These are phyloP conservation scores for Aplosporella prunicola DNA, from an alignment of 2,329 filamentous ascomycete species.

Conservation along the genomic window DNA sequence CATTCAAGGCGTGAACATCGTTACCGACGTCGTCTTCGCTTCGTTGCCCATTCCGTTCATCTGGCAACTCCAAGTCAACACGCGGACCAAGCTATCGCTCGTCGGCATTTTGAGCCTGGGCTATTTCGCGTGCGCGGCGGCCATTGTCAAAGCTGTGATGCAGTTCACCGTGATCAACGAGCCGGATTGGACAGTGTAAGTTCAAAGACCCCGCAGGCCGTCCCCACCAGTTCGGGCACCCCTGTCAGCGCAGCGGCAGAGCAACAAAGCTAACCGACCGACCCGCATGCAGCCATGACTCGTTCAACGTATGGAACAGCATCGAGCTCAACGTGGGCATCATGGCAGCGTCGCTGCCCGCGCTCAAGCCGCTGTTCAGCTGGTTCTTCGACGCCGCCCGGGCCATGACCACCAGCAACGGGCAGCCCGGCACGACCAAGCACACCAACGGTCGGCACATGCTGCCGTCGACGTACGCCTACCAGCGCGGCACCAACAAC, in stretches of 20 bases:
- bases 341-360: slow-evolving; percentile 34
- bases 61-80: slow-evolving; percentile 34
- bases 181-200: slow-evolving; percentile 26
- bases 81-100: slow-evolving; percentile 39
- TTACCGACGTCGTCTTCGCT: slow-evolving; percentile 40
- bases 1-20: slow-evolving; percentile 36
- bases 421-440: slow-evolving; percentile 1
- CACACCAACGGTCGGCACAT: too few species aligned
- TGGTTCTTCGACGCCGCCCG: slow-evolving; percentile 23
- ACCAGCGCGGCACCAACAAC: neutral
- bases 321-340: slow-evolving; percentile 38
- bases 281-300: slow-evolving; percentile 18
- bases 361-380: slow-evolving; percentile 29
- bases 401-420: slow-evolving; percentile 14
- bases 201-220: too few species aligned
- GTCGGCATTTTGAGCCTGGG: slow-evolving; percentile 32
- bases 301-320: slow-evolving; percentile 37
- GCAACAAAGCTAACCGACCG: too few species aligned
- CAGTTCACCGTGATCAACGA: slow-evolving; percentile 29
- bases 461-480: slow-evolving; percentile 2
- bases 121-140: slow-evolving; percentile 32
- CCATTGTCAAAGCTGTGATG: slow-evolving; percentile 33
- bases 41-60: slow-evolving; percentile 37
- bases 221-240: too few species aligned
- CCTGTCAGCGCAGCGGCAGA: too few species aligned